Conservation (phyloP, 805 yeast genomes). For the Yamadazyma laniorum region DNA sequence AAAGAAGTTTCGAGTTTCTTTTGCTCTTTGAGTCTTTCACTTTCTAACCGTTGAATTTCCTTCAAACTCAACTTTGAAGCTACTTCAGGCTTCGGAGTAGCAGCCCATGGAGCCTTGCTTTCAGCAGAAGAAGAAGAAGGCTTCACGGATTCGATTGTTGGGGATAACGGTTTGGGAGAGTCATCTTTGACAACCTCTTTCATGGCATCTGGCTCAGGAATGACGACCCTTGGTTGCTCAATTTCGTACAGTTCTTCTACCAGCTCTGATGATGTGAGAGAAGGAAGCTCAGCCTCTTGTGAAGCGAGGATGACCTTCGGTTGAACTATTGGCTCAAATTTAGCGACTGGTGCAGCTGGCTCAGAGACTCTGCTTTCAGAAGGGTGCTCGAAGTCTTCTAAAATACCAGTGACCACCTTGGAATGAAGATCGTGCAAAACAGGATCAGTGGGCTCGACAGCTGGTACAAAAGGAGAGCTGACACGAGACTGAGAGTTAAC, state of each 20-base stretch:
- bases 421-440: constrained; percentile 39
- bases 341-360: constrained; percentile 7
- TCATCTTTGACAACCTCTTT: constrained; percentile 1
- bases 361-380: not conserved
- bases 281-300: constrained; percentile 4
- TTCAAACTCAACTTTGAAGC: constrained; percentile 46
- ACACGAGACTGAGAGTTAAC: constrained; percentile 35
- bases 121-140: constrained; percentile 16
- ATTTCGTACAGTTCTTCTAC: constrained; percentile 4
- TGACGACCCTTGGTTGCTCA: constrained; percentile 7
- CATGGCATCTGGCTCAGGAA: constrained; percentile 5
- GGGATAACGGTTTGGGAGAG: constrained; percentile 4
- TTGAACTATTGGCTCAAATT: constrained; percentile 12
- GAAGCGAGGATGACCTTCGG: constrained; percentile 8
- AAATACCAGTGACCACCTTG: constrained; percentile 41
- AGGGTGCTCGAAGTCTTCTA: constrained; percentile 20
- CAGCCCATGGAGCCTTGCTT: constrained; percentile 57
- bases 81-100: constrained; percentile 8
- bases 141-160: constrained; percentile 14
- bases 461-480: constrained; percentile 39
- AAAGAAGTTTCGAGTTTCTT: constrained; percentile 37
- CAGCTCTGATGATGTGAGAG: constrained; percentile 5
- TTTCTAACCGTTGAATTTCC: constrained; percentile 52
- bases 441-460: constrained; percentile 19
- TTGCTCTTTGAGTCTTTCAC: constrained; percentile 39